These are phyloP conservation scores for Sordariomycetes sp. DNA, from an alignment of 2,329 filamentous ascomycete species.

Conservation along the genomic window DNA sequence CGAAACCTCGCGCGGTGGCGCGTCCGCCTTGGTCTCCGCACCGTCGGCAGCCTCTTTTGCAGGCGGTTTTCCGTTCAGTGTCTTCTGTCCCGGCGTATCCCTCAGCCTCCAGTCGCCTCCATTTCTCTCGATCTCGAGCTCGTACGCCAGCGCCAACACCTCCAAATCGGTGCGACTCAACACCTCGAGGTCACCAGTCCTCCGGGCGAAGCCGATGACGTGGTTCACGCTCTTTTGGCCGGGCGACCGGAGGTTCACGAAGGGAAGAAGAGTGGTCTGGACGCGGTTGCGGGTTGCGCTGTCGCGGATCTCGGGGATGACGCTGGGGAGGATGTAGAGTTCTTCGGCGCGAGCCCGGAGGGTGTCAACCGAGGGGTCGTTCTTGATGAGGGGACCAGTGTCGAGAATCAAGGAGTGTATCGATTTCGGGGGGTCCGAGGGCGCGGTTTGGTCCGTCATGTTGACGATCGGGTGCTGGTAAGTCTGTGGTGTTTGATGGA, in stretches of 20 bases:
- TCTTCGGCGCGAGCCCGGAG: constrained; percentile 68
- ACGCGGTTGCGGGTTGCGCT: constrained; percentile 70
- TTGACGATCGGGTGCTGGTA: neutral
- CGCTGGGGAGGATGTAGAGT: constrained; percentile 75
- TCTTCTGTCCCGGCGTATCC: constrained; percentile 69
- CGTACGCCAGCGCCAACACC: constrained; percentile 82
- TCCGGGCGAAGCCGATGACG: constrained; percentile 75
- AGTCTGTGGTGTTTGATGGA: neutral
- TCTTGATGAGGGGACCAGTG: constrained; percentile 87
- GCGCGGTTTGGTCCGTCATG: neutral
- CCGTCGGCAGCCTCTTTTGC: constrained; percentile 4
- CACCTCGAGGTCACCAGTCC: constrained; percentile 82
- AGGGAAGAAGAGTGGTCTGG: constrained; percentile 77
- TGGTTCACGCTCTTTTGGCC: constrained; percentile 68
- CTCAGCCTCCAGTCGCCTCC: constrained; percentile 82
- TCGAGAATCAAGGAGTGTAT: constrained; percentile 83
- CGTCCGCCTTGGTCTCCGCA: constrained; percentile 3
- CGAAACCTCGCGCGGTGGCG: constrained; percentile 2
- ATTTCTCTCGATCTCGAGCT: constrained; percentile 86
- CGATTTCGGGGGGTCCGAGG: constrained; percentile 38
- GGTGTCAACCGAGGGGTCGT: constrained; percentile 76
- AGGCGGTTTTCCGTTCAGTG: constrained; percentile 61
- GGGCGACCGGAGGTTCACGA: constrained; percentile 69
- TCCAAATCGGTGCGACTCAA: constrained; percentile 85
- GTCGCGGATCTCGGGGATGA: constrained; percentile 84